Conservation (phyloP, 2,329 filamentous ascomycete genomes). For the Cercospora zeae-maydis region DNA sequence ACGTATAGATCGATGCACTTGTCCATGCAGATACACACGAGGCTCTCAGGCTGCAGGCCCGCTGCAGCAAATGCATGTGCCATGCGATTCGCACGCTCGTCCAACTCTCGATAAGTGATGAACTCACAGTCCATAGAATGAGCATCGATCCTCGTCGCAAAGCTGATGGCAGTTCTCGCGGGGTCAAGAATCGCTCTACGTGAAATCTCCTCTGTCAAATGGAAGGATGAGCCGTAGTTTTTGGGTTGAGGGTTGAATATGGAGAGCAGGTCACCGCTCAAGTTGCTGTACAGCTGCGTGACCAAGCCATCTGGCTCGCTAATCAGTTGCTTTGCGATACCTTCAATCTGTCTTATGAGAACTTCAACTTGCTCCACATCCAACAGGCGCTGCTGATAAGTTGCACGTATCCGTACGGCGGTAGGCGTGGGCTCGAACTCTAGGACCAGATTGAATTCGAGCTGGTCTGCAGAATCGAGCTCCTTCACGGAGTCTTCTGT, state of each 20-base stretch:
- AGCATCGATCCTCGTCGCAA: conserved; percentile 52
- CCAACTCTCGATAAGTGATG: conserved; percentile 64
- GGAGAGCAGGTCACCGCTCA: conserved; percentile 36
- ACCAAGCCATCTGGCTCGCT: conserved; percentile 37
- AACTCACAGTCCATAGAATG: conserved; percentile 38
- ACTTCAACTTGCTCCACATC: conserved; percentile 53
- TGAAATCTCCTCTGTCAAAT: conserved; percentile 52
- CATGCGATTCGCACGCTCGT: conserved; percentile 60
- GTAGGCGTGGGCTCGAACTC: conserved; percentile 65
- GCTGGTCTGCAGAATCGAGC: conserved; percentile 61
- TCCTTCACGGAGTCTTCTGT: conserved; percentile 48
- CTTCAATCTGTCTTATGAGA: conserved; percentile 60
- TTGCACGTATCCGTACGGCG: conserved; percentile 51
- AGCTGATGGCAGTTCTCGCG: conserved; percentile 59
- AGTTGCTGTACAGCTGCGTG: conserved; percentile 30
- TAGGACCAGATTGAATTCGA: conserved; percentile 72
- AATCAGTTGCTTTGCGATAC: conserved; percentile 48
- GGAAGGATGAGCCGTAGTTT: conserved; percentile 25
- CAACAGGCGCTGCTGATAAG: conserved; percentile 54
- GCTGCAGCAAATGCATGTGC: conserved; percentile 53
- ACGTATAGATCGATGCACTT: conserved; percentile 72
- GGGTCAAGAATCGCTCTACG: conserved; percentile 49
- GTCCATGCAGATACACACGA: conserved; percentile 70
- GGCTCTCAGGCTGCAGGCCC: conserved; percentile 50
- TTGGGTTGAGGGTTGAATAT: conserved; percentile 42